Evolutionary conservation across 805 yeast species (phyloP).

Genomic region (Danielia reshetovae): DNA sequence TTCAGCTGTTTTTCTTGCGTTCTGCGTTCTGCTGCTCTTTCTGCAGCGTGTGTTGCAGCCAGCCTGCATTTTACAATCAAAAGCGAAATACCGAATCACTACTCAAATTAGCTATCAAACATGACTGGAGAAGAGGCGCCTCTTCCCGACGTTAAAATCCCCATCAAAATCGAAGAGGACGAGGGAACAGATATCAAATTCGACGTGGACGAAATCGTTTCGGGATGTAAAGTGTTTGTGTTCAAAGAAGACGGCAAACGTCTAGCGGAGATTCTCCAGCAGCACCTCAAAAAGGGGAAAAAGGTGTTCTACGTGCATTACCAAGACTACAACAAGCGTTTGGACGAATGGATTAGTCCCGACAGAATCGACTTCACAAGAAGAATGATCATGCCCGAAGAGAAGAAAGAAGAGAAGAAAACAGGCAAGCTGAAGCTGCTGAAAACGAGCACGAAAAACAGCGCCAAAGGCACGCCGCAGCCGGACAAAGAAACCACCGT

Average conservation of each 20-base stretch:
- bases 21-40: too few species aligned
- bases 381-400: slow-evolving; percentile 69
- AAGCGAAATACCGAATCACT: too few species aligned
- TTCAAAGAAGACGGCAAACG: slow-evolving; percentile 76
- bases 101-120: not conserved
- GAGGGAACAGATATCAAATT: slow-evolving; percentile 12
- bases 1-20: too few species aligned
- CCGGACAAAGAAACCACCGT: slow-evolving; percentile 19
- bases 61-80: not conserved
- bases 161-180: slow-evolving; percentile 6
- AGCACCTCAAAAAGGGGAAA: slow-evolving; percentile 69
- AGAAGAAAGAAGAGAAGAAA: slow-evolving; percentile 46
- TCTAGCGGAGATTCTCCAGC: slow-evolving; percentile 80
- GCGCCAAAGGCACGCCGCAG: slow-evolving; percentile 21
- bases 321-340: slow-evolving; percentile 88
- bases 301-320: slow-evolving; percentile 89
- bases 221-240: slow-evolving; percentile 82
- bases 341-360: slow-evolving; percentile 89
- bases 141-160: slow-evolving; percentile 7
- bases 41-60: too few species aligned
- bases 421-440: slow-evolving; percentile 25
- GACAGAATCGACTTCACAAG: slow-evolving; percentile 68
- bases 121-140: slow-evolving; percentile 6
- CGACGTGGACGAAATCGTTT: slow-evolving; percentile 47
- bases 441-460: slow-evolving; percentile 23